Evolutionary conservation across 2,329 filamentous ascomycete genomes (phyloP), one percentile per base, ranked within the genome.

Genomic region (Lachnellula cervina): DNA sequence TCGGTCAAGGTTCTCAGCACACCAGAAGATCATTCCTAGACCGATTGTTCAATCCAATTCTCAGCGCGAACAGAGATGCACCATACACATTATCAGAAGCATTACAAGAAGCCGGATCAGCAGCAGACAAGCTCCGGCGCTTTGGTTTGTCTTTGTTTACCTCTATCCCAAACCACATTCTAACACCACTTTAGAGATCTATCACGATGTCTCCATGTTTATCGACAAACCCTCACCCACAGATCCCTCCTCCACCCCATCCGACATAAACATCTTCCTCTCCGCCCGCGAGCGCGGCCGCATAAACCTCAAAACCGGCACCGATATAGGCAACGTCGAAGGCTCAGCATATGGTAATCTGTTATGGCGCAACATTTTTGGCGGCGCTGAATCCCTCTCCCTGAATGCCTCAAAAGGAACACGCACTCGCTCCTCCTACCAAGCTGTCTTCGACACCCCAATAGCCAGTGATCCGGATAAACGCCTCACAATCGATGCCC

Each of bases 311-410:
- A 96, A 96, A 76, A 96, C 92, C 0, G 94, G 94, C 57, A 97
- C 94, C 8, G 93, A 97, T 69, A 80, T 96, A 46, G 94, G 94
- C 60, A 96, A 95, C 68, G 86, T 90, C 21, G 94, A 99, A 73
- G 94, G 93, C 37, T 96, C 92, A 7, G 93, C 92, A 4, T 97
- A 96, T 69, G 87, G 89, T 62, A 93, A 94, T 63, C 80, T 91
- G 45, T 80, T 93, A 51, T 86, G 91, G 77, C 86, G 94, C 64
- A 99, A 99, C 73, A 81, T 99, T 57, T 90, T 99, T 70, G 94
- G 94, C 51, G 94, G 94, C 40, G 94, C 92, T 23, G 94, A 99
- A 76, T 88, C 88, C 55, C 75, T 99, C 60, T 90, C 89, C 51
- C 76, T 96, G 57, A 93, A 96, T 67, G 92, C 90, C 49, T 92